Evolutionary conservation across 441 rosid species (phyloP), one percentile per base, ranked within the genome.

Genomic region (Populus tomentosa): DNA sequence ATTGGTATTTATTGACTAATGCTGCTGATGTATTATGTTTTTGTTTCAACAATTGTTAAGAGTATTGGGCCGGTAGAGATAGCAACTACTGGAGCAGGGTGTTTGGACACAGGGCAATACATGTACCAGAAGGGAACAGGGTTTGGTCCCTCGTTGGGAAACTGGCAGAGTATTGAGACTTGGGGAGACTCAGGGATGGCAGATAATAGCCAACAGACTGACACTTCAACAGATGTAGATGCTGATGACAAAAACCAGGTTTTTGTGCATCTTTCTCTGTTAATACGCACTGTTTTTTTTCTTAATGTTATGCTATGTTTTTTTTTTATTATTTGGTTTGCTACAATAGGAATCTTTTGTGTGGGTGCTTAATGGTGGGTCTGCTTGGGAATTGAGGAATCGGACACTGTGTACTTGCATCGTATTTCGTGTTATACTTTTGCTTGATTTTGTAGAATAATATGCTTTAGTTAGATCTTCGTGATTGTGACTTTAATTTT

Each of bases 161-260:
- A n/a, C n/a, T n/a, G n/a, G n/a, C n/a, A n/a, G n/a, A n/a, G n/a
- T n/a, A n/a, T n/a, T n/a, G n/a, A n/a, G n/a, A n/a, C n/a, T n/a
- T n/a, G n/a, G n/a, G n/a, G n/a, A n/a, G n/a, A n/a, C n/a, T n/a
- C n/a, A n/a, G n/a, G n/a, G n/a, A n/a, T 91, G 86, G 95, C 91
- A 50, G 95, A 91, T 84, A 88, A 88, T 81, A 90, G 98, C 91
- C 98, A 90, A 78, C 98, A 93, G 79, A 93, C 99, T 80, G 99
- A 93, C 91, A 93, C 98, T 85, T 93, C 98, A 64, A 93, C 98
- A 82, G 99, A 93, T 88, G 84, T 91, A 75, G 99, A 93, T 83
- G 89, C 88, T 78, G 99, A 95, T 83, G 95, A 95, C 73, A 93
- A 82, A 84, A 80, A 86, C 88, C 97, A 93, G 91, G 99, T 93